These are phyloP conservation scores for Amanita inopinata DNA, from an alignment of 768 basidiomycete species.

Conservation along the genomic window DNA sequence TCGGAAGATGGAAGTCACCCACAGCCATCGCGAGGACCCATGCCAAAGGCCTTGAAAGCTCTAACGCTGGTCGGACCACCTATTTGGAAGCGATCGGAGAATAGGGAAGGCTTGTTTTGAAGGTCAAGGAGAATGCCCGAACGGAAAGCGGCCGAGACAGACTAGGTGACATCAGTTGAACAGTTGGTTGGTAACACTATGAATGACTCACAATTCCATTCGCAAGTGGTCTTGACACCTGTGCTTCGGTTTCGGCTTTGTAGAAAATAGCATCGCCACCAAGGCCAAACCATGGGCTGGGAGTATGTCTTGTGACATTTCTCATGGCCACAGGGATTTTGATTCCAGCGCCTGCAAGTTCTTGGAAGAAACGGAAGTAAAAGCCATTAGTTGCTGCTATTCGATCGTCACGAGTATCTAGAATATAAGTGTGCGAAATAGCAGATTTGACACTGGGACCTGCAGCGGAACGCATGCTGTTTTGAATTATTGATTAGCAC, in stretches of 20 bases:
- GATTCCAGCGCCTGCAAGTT: slow-evolving; percentile 47
- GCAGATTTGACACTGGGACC: slow-evolving; percentile 78
- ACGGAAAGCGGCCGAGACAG: slow-evolving; percentile 69
- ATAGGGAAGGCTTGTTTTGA: slow-evolving; percentile 34
- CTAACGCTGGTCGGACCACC: slow-evolving; percentile 86
- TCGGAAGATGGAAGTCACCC: slow-evolving; percentile 15
- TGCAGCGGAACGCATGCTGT: slow-evolving; percentile 76
- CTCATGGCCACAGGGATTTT: neutral
- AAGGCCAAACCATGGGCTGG: slow-evolving; percentile 19
- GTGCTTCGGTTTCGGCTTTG: slow-evolving; percentile 61
- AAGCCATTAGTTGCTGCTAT: slow-evolving; percentile 54
- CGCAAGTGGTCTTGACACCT: slow-evolving; percentile 48
- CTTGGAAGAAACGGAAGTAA: slow-evolving; percentile 53
- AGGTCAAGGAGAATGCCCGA: slow-evolving; percentile 66
- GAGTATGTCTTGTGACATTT: neutral
- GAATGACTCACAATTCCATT: slow-evolving; percentile 45
- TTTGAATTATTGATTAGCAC: slow-evolving; percentile 4
- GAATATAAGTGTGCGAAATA: slow-evolving; percentile 63
- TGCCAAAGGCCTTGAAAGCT: slow-evolving; percentile 60
- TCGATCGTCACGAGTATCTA: slow-evolving; percentile 69
- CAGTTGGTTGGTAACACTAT: neutral
- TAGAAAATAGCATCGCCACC: slow-evolving; percentile 74
- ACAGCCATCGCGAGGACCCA: slow-evolving; percentile 76
- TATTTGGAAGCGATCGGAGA: slow-evolving; percentile 84
- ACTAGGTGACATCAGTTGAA: neutral